phyloP scores from a whole-genome alignment of 2,329 filamentous ascomycete genomes.

The Pseudogymnoascus sp. region DNA sequence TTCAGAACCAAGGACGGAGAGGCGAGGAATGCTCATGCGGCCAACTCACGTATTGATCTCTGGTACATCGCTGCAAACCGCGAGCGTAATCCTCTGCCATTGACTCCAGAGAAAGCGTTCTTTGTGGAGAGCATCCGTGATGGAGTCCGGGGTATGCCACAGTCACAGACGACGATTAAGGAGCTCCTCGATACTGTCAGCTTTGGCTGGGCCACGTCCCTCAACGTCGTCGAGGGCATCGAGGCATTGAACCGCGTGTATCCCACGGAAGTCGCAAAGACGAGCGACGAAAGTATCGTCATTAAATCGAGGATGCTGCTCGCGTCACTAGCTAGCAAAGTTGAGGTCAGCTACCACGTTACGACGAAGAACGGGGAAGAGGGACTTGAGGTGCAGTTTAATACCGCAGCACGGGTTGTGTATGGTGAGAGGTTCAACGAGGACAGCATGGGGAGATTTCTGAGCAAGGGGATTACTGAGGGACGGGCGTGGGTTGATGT shows the following conservation, averaged over 20 bases:
- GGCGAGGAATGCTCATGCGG: conserved; percentile 16
- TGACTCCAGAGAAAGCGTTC: conserved; percentile 63
- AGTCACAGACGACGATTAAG: conserved; percentile 48
- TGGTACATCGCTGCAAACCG: conserved; percentile 59
- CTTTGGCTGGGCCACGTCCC: conserved; percentile 58
- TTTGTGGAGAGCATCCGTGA: conserved; percentile 67
- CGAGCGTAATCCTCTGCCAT: conserved; percentile 44
- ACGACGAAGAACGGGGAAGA: conserved; percentile 37
- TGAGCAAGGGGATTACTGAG: conserved; percentile 46
- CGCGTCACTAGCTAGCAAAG: conserved; percentile 57
- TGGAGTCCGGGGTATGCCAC: conserved; percentile 54
- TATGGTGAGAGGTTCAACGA: conserved; percentile 75
- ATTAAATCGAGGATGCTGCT: conserved; percentile 58
- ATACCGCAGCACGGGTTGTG: conserved; percentile 52
- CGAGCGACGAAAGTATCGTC: conserved; percentile 56
- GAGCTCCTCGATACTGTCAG: conserved; percentile 53
- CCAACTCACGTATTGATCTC: conserved; percentile 55
- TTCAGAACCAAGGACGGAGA: conserved; percentile 40
- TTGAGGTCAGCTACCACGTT: conserved; percentile 55
- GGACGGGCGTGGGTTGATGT: conserved; percentile 46
- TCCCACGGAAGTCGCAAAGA: conserved; percentile 55
- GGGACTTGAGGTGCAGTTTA: conserved; percentile 48
- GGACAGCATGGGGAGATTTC: conserved; percentile 65
- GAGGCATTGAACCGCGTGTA: conserved; percentile 54
- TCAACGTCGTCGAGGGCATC: conserved; percentile 51